These are phyloP conservation scores for Fusarium sp. DNA, from an alignment of 2,329 filamentous ascomycete genomes.

Conservation along the genomic window DNA sequence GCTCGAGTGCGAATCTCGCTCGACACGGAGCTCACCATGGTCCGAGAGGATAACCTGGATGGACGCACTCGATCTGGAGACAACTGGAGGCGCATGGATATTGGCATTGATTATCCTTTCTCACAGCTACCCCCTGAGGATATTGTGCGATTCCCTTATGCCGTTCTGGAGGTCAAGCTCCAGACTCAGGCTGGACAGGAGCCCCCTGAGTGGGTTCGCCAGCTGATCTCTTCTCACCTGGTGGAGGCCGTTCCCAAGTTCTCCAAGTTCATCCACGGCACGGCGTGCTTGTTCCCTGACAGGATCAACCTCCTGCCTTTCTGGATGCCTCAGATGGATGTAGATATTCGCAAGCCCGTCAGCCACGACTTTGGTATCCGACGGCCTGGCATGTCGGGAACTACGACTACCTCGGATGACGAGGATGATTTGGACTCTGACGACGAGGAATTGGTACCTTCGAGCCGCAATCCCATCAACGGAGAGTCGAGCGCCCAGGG, in stretches of 20 bases:
- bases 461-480: constrained; percentile 23
- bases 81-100: constrained; percentile 98
- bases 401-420: constrained; percentile 81
- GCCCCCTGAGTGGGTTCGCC: constrained; percentile 95
- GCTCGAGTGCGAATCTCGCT: constrained; percentile 96
- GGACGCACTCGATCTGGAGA: constrained; percentile 80
- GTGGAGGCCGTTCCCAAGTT: constrained; percentile 99
- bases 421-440: constrained; percentile 79
- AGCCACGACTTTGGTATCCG: constrained; percentile 93
- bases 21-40: constrained; percentile 95
- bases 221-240: constrained; percentile 91
- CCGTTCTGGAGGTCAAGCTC: constrained; percentile 95
- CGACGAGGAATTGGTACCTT: constrained; percentile 63
- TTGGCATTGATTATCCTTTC: constrained; percentile 96
- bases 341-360: constrained; percentile 94
- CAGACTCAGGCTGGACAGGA: constrained; percentile 97
- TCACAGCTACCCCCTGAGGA: constrained; percentile 87
- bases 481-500: constrained; percentile 56
- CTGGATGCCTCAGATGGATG: constrained; percentile 99
- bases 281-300: constrained; percentile 85
- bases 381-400: constrained; percentile 79
- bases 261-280: constrained; percentile 98
- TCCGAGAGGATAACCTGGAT: constrained; percentile 94
- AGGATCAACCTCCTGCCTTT: constrained; percentile 92
- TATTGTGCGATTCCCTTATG: constrained; percentile 93